Base-by-base conservation (phyloP, 75 land plant genomes). In the Chamaecyparis obtusa region DNA sequence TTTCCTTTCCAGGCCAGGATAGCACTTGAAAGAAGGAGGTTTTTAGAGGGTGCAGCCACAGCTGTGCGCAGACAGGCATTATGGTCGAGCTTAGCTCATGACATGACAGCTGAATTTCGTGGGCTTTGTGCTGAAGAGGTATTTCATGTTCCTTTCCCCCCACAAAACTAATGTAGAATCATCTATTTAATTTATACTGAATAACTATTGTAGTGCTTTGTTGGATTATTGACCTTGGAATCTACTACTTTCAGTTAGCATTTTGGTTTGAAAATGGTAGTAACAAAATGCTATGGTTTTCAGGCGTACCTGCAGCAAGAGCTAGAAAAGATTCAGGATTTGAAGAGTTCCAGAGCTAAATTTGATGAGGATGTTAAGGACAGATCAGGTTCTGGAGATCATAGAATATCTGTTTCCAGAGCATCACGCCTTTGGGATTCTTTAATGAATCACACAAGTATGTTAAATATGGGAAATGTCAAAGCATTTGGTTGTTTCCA, bases 101-200 rank as follows among this genome's bases (percentile, higher is more conserved):
- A 98, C 83, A 95, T 98, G 93, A 98, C 99, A n/a, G 94, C 97
- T 88, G 99, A 98, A 87, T 98, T 93, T 88, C 99, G 99, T 87
- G 95, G 94, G 90, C 95, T 98, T 81, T 97, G 97, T 93, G 99
- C 99, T 86, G 99, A 98, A 91, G 99, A 98, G 97, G 99, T 98
- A 91, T 30, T 51, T 83, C 71, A 41, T 35, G 30, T 57, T 43
- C 32, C 13, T 85, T 77, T 3, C 51, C 11, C 51, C 10, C 10
- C 9, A 7, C 51, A 43, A 14, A 32, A 69, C 48, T 69, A 81
- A 76, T 37, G 24, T 5, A 33, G 75, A 39, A 19, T 30, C 60
- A 19, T 49, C 3, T 43, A 39, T n/a, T 71, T 79, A 51, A 39
- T 69, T 71, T 54, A 19, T 82, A 15, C 27, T 30, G 30, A 30